Base-by-base conservation (phyloP, 352 stramenopile species). In the Thalassiosira exigua region DNA sequence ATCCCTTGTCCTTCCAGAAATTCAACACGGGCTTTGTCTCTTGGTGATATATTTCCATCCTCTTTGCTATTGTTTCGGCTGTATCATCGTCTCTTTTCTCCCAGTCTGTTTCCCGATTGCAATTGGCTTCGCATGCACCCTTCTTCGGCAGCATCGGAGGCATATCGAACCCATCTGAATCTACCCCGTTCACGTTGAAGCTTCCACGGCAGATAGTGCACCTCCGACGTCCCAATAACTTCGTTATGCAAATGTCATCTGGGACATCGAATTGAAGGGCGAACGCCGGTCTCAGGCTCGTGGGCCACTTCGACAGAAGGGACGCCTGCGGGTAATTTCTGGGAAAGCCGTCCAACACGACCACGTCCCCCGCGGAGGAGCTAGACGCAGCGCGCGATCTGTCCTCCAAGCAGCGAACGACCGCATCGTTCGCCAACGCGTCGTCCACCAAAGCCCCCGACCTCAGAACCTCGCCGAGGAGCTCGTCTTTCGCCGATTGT, bases 301-400 rank as follows among this genome's bases (percentile, higher is more conserved):
- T 51, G 39, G 82, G 77, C 79, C 81, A 92, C 22, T 65, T 72
- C 4, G 48, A 74, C 67, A 91, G 83, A 21, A 90, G 29, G 39
- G 65, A 12, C 26, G 87, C 60, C 74, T 94, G 89, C n/a, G 54
- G 11, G 48, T 81, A 19, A 17, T 79, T 92, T 51, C 89, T 53
- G 4, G 89, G 89, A 82, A 89, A 94, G 12, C 89, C 86, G 75
- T 94, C 89, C 44, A 94, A 68, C 24, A 94, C 72, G 19, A 84
- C 69, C 24, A 73, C 2, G 19, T 48, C 27, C 12, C 52, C 70
- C 1, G 24, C 32, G 30, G 46, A 62, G 46, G 22, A 29, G 9
- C 17, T 32, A 58, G 11, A 3, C n/a, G 27, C 36, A 14, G 46
- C 29, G 26, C 19, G 0, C 27, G 29, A 56, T 44, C 22, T 22